Evolutionary conservation across 768 basidiomycete species (phyloP), one percentile per base, ranked within the genome.

Genomic region (Boletus eberwhitei): DNA sequence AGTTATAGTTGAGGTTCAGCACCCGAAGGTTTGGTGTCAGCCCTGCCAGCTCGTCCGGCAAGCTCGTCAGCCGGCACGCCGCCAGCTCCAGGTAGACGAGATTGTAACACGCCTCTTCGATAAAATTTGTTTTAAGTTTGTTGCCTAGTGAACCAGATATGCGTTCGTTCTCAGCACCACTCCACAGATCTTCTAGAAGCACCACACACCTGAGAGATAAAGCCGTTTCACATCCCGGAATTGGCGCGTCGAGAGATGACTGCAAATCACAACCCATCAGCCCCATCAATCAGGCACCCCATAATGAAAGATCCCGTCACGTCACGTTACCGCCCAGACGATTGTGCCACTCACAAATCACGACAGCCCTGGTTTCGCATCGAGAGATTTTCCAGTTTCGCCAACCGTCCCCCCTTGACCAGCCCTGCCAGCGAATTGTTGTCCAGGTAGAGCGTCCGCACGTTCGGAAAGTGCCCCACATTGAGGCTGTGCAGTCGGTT

Each of bases 1-100:
- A 98, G 71, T 98, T 98, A 78, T 97, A 96, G 78, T 98, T 96
- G 60, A 98, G 82, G 77, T 98, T 98, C 73, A 98, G 75, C 55
- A 86, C 86, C 51, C 93, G 85, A 64, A 98, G 73, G 71, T 95
- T 97, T 32, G 97, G 96, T 45, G 86, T 75, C 52, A 89, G 72
- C 43, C 66, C 66, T 50, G 80, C 79, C 61, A 97, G 75, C 39
- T 82, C 79, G 60, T 70, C 64, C n/a, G 95, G 95, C 46, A 97
- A 82, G 50, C 62, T 63, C 35, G 83, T 86, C 58, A 98, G 75
- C 57, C 89, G 82, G 70, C 97, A 98, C 26, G 79, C 89, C 17
- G 94, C 94, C 43, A 90, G 77, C 74, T 99, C 97, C 68, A 98
- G 77, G 77, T 98, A 98, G 37, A 88, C 77, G 67, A 99, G 77